A percentile compares a stretch with the other conserved stretches of the same genome.
phyloP scores from a whole-genome alignment of 306 rosid genomes.

The Trichosanthes cucumerina region DNA sequence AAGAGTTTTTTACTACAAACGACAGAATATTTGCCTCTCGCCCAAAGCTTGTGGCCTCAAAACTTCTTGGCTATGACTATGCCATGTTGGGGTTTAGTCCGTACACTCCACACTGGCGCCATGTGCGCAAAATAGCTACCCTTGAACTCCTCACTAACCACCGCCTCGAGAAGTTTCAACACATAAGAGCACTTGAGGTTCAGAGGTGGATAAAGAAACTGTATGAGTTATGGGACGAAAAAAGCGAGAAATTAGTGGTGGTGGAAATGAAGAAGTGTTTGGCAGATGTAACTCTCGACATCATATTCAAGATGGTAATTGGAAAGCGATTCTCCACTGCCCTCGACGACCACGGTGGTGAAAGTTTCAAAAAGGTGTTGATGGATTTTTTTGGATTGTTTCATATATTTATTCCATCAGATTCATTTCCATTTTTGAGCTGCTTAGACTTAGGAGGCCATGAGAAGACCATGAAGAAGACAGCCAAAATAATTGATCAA shows the following conservation, averaged over 20 bases:
- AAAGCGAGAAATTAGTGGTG: constrained; percentile 1
- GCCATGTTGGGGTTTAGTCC: constrained; percentile 11
- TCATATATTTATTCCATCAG: constrained; percentile 38
- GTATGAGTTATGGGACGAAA: background rate
- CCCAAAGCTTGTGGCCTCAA: constrained; percentile 4
- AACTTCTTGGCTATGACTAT: background rate
- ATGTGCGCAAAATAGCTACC: background rate
- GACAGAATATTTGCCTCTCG: constrained; percentile 22
- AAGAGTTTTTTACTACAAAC: constrained; percentile 39
- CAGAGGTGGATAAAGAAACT: background rate
- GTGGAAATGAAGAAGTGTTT: constrained; percentile 4
- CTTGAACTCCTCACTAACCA: constrained; percentile 15
- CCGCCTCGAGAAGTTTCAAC: constrained; percentile 8
- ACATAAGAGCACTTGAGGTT: constrained; percentile 10
- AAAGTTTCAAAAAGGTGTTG: constrained; percentile 31
- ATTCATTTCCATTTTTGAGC: constrained; percentile 40
- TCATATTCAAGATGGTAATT: background rate
- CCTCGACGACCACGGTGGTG: constrained; percentile 9
- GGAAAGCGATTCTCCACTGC: constrained; percentile 14
- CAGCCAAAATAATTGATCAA: constrained; percentile 33
- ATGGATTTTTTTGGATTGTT: constrained; percentile 34
- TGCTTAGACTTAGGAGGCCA: constrained; percentile 50
- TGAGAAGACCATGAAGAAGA: constrained; percentile 50
- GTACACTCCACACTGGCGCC: background rate
- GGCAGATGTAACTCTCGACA: background rate